Base-by-base conservation (phyloP, 2,329 filamentous ascomycete species). In the Uncinocarpus reesii region DNA sequence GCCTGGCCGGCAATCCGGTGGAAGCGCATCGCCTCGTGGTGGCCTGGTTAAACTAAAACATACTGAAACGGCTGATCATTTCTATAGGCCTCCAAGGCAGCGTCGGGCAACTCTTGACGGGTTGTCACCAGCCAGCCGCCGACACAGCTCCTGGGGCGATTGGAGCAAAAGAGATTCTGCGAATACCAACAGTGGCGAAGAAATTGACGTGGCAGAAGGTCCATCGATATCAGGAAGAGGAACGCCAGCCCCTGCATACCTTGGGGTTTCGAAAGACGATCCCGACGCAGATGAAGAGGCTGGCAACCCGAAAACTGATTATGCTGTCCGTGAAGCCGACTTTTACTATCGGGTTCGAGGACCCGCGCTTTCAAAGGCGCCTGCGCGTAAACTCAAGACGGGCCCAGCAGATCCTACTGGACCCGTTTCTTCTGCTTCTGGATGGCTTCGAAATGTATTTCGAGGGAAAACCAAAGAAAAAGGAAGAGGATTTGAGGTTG, bases 261-360 rank as follows among this genome's bases (percentile, higher is more conserved):
- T 79, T 24, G 71, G 73, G 16, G 68, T 69, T 7, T 63, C 68
- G n/a, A 67, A 66, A 51, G 76, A 76, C 11, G 76, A 80, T 50
- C 70, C 75, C n/a, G 73, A 75, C 37, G 65, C 74, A 6, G 70
- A 73, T 15, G 71, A 75, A 43, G 63, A 66, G 44, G 48, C 42
- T 29, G 64, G 57, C 55, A 71, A 67, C 49, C 81, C 79, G 18
- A 75, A 80, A 40, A 82, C 84, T 1, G 90, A 98, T 61, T 96
- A 96, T 61, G 83, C 89, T 1, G 92, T 90, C 0, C 83, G 92
- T 48, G 92, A 98, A 65, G 87, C 93, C 0, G 92, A 98, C 64
- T 95, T 95, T 59, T 96, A 96, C 67, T 96, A 98, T 59, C 85
- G 88, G 7, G 84, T 94, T 15, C 80, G 92, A 28, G 92, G 92